Conservation (phyloP, 441 rosid genomes). For the Mallotus repandus region DNA sequence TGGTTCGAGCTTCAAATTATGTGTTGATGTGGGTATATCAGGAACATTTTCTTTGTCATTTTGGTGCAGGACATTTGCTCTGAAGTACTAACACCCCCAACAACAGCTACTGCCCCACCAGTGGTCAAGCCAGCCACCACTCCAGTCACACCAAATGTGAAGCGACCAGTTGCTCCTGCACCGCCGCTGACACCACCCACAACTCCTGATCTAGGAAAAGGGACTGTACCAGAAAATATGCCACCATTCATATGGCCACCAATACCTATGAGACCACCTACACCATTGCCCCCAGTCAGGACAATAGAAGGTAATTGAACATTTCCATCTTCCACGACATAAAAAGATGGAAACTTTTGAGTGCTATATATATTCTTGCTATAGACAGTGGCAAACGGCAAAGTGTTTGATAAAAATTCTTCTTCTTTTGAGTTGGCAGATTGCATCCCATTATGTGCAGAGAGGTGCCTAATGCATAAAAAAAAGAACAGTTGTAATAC, state of each 20-base stretch:
- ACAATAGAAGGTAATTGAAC: constrained; percentile 40
- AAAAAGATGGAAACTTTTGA: no score
- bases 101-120: not conserved
- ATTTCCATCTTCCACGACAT: no score
- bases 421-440: constrained; percentile 35
- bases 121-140: no score
- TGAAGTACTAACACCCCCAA: constrained; percentile 12
- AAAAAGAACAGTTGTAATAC: constrained; percentile 60
- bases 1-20: no score
- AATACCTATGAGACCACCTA: constrained; percentile 27
- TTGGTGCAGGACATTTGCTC: constrained; percentile 26
- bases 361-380: not conserved
- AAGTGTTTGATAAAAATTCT: not conserved
- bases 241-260: constrained; percentile 35
- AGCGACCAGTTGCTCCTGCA: not conserved
- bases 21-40: no score
- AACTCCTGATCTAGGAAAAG: not conserved
- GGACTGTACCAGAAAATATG: constrained; percentile 11
- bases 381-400: not conserved
- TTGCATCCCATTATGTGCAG: constrained; percentile 63
- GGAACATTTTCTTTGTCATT: not conserved
- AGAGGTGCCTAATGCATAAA: constrained; percentile 70
- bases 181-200: not conserved
- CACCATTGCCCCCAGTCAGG: constrained; percentile 49
- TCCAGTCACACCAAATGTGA: constrained; percentile 13